These are phyloP conservation scores for Eucalyptus marginata DNA, from an alignment of 345 rosid species.

Conservation along the genomic window DNA sequence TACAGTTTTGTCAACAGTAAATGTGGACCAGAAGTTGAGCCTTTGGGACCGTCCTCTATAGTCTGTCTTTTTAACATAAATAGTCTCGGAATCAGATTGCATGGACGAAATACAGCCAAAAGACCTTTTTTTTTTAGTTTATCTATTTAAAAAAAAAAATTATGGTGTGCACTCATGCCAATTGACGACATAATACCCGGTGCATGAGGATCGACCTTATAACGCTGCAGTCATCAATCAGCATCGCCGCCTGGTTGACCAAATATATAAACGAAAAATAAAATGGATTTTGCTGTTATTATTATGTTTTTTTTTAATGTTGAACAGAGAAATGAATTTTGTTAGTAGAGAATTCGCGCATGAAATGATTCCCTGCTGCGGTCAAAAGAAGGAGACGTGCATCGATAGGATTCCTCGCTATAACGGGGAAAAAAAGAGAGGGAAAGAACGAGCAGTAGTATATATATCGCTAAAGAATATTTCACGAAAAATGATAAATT, in stretches of 20 bases:
- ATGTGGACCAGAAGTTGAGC: background rate
- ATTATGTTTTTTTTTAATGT: background rate
- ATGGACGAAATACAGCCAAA: background rate
- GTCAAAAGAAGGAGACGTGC: background rate
- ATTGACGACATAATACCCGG: background rate
- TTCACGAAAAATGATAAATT: background rate
- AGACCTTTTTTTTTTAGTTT: background rate
- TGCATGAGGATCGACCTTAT: background rate
- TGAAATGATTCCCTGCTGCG: background rate
- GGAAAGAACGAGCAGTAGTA: background rate
- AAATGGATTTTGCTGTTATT: background rate
- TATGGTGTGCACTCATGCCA: background rate
- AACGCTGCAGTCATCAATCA: background rate
- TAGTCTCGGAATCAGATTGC: background rate
- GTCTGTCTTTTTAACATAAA: background rate
- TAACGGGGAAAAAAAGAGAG: background rate
- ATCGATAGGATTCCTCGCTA: background rate
- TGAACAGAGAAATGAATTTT: background rate
- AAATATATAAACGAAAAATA: background rate
- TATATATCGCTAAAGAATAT: background rate
- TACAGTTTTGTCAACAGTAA: background rate
- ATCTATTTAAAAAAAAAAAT: background rate
- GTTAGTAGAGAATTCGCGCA: background rate
- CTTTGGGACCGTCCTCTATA: background rate
- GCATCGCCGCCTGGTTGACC: background rate